Conservation (phyloP, 1,284 basidiomycete genomes). For the Ustilago lituana region DNA sequence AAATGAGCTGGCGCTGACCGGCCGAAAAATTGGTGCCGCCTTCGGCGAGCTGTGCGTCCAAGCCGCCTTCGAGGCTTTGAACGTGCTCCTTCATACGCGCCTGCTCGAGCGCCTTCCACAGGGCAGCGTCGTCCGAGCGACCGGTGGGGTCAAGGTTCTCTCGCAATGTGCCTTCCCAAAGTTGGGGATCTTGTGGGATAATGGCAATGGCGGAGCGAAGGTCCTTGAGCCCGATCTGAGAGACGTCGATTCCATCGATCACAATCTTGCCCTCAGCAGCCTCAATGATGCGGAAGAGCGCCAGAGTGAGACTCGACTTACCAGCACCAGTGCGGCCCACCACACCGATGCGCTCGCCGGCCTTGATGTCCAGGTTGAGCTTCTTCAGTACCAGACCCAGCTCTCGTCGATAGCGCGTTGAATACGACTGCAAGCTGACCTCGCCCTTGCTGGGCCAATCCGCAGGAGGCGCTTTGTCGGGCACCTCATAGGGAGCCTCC, state of each 20-base stretch:
- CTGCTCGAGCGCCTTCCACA: conserved; percentile 83
- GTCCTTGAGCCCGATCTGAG: conserved; percentile 83
- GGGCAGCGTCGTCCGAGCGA: conserved; percentile 76
- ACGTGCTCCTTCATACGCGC: conserved; percentile 78
- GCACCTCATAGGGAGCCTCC: conserved; percentile 75
- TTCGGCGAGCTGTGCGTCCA: conserved; percentile 82
- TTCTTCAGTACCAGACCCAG: conserved; percentile 81
- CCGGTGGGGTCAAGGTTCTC: conserved; percentile 83
- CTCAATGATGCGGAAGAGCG: conserved; percentile 71
- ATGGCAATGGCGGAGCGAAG: conserved; percentile 76
- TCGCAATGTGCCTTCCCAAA: conserved; percentile 86
- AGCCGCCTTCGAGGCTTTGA: conserved; percentile 75
- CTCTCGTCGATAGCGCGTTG: conserved; percentile 82
- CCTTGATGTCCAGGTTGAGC: conserved; percentile 74
- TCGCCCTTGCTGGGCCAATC: conserved; percentile 81
- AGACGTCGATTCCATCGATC: conserved; percentile 85
- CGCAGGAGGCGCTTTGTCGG: conserved; percentile 58
- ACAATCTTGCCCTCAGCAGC: conserved; percentile 79
- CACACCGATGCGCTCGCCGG: conserved; percentile 77
- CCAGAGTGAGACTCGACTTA: conserved; percentile 79
- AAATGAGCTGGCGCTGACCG: conserved; percentile 75
- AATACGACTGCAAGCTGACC: conserved; percentile 83
- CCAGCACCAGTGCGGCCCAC: conserved; percentile 89
- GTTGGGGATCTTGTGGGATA: conserved; percentile 79
- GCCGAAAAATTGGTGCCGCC: conserved; percentile 81